Evolutionary conservation across 2,329 filamentous ascomycete genomes (phyloP), one percentile per base, ranked within the genome.

Genomic region (Scorias spongiosa): DNA sequence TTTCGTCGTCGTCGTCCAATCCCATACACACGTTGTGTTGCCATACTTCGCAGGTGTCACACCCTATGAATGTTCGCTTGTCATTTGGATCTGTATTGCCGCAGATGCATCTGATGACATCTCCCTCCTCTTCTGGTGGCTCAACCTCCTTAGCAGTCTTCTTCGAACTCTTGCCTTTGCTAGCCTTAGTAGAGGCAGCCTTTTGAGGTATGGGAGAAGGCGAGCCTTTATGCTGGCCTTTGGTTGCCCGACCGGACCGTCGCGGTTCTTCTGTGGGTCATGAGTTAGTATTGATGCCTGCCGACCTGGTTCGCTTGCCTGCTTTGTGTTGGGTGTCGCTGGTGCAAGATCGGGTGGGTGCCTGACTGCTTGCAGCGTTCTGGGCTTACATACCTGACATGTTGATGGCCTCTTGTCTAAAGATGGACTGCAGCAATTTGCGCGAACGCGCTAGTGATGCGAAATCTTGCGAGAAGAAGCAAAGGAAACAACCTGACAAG

Each of bases 21-120:
- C 85, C 86, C 70, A 98, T 85, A 61, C 91, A 98, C 50, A 93
- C 81, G 57, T 95, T 95, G 65, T 98, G 91, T 65, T 98, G 91
- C 91, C 91, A 98, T 37, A 82, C 89, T 41, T 78, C 78, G 64
- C 91, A 98, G 40, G 76, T 77, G 63, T 98, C 91, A 68, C 91
- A 98, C 48, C 84, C 86, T 56, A 98, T 94, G 87, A 93, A 96
- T 42, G 87, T 80, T 54, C 91, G 81, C 51, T 83, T 84, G 11
- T 84, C 80, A 53, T 93, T 84, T 53, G 89, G 84, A 47, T 88
- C 83, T 52, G 87, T 82, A 39, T 84, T 84, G 52, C 91, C 89
- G 59, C 89, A 98, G 41, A 95, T 83, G 63, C 89, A 98, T 52
- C 89, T 82, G 51, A 96, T 93, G 42, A 76, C 66, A 43, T 69